Base-by-base conservation (phyloP, 108 stramenopile species). In the Nitzschia inconspicua region DNA sequence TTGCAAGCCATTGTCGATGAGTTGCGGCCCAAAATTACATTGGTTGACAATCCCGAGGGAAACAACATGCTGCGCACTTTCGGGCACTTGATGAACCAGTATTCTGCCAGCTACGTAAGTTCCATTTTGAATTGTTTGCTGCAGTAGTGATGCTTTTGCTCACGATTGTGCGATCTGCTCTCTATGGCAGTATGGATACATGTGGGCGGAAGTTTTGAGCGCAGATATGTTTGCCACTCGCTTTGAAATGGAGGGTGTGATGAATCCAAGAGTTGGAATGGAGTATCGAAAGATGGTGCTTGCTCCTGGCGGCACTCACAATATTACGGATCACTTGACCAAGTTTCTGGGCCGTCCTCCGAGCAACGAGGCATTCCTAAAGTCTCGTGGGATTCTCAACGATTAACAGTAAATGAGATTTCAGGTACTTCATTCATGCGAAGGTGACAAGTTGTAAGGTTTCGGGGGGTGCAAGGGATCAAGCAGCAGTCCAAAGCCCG, bases 31-130 rank as follows among this genome's bases (percentile, higher is more conserved):
- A 29, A 44, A 25, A 77, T 77, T 25, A 60, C 66, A 18, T 31
- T 71, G 30, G 27, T 77, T 25, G 50, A 67, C 5, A 77, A 77
- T 68, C 76, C 76, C 1, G 25, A 44, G 3, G 66, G 66, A 35
- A 53, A 50, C 41, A 63, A 67, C 49, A 77, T 77, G 76, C 37
- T 77, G 10, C 65, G 76, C 1, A 66, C 57, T 0, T 77, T 77
- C 57, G 70, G 71, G 0, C 76, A 77, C 57, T 47, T 77, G 36
- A 77, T 77, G 76, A 77, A 77, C 42, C 76, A 77, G 37, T 77
- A 77, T 43, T 60, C 66, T 16, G 70, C 76, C 1, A 44, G 49
- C 0, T 72, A 72, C 14, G n/a, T n/a, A n/a, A n/a, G n/a, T n/a
- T n/a, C n/a, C n/a, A n/a, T n/a, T n/a, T n/a, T n/a, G n/a, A n/a